Percentiles rank a stretch among this genome's conserved stretches.
Conservation (phyloP, 2,329 filamentous ascomycete genomes). For the Diaporthe vaccinii region DNA sequence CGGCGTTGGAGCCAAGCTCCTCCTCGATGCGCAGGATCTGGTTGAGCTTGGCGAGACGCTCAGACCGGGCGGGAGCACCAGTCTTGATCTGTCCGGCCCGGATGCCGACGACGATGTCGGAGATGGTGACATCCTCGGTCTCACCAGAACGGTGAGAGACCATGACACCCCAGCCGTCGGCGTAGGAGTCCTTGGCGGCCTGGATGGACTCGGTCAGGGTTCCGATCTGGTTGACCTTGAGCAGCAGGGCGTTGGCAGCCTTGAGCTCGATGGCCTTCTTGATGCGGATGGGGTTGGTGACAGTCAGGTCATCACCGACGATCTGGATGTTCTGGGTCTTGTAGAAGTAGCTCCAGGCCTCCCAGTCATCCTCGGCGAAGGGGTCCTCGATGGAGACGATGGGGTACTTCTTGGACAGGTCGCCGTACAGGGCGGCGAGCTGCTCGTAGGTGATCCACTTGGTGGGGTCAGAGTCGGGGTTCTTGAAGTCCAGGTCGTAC, state of each 20-base stretch:
- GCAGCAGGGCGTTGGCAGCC: constrained; percentile 96
- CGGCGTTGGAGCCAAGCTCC: constrained; percentile 91
- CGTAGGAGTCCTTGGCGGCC: constrained; percentile 98
- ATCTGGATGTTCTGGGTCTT: constrained; percentile 99
- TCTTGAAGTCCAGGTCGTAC: constrained; percentile 99
- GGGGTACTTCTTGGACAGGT: constrained; percentile 93
- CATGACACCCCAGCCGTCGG: constrained; percentile 98
- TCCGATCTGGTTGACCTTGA: constrained; percentile 99
- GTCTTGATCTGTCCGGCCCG: constrained; percentile 99
- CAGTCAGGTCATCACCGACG: constrained; percentile 97
- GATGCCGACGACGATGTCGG: constrained; percentile 97
- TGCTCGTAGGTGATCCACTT: constrained; percentile 99
- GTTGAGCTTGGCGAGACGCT: constrained; percentile 99
- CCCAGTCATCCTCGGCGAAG: constrained; percentile 99
- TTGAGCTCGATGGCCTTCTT: constrained; percentile 99
- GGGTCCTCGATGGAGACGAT: constrained; percentile 99
- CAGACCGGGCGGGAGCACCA: constrained; percentile 93
- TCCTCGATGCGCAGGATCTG: constrained; percentile 99
- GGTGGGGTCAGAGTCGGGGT: constrained; percentile 92
- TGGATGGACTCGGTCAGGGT: constrained; percentile 99
- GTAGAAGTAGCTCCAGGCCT: constrained; percentile 99
- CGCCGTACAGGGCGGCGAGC: constrained; percentile 91
- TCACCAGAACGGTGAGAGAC: constrained; percentile 99
- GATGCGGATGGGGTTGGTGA: constrained; percentile 99
- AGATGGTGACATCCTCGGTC: constrained; percentile 99